Evolutionary conservation across 73 alveolate species (phyloP).

Genomic region (Halteria grandinella): DNA sequence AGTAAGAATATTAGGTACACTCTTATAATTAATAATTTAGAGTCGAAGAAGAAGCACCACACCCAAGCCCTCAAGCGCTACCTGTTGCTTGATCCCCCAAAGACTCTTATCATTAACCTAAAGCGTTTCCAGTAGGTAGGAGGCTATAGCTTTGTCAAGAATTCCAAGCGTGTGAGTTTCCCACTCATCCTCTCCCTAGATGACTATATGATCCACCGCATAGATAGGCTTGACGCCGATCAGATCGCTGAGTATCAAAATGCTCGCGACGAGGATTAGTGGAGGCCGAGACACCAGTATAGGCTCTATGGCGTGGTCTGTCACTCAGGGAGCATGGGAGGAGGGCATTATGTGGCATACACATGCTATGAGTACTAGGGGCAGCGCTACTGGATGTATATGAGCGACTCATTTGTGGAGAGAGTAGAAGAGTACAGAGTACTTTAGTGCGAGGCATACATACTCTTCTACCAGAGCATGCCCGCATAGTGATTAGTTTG

Average conservation of each 20-base stretch:
- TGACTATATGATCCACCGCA: slow-evolving; percentile 49
- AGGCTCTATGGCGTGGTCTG: slow-evolving; percentile 62
- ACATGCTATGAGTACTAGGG: slow-evolving; percentile 47
- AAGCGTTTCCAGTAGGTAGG: slow-evolving; percentile 55
- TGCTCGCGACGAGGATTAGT: slow-evolving; percentile 3
- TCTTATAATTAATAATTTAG: slow-evolving; percentile 16
- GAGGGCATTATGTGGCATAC: slow-evolving; percentile 69
- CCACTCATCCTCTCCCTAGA: slow-evolving; percentile 51
- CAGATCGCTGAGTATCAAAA: neutral
- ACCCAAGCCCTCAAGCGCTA: slow-evolving; percentile 54
- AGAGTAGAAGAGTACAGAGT: slow-evolving; percentile 44
- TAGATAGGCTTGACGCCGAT: slow-evolving; percentile 21
- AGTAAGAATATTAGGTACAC: slow-evolving; percentile 47
- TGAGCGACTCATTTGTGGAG: slow-evolving; percentile 54
- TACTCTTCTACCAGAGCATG: slow-evolving; percentile 62
- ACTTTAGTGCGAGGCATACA: slow-evolving; percentile 60
- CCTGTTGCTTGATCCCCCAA: slow-evolving; percentile 53
- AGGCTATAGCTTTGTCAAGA: slow-evolving; percentile 33
- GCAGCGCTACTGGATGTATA: slow-evolving; percentile 54
- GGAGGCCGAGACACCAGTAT: slow-evolving; percentile 50
- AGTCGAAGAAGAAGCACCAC: slow-evolving; percentile 49
- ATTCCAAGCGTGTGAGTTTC: slow-evolving; percentile 25
- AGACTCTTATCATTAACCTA: slow-evolving; percentile 52
- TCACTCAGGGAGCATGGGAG: slow-evolving; percentile 69
- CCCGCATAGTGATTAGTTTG: too few species aligned